Conservation (phyloP, 2,329 filamentous ascomycete species). For the Colletotrichum sojae region DNA sequence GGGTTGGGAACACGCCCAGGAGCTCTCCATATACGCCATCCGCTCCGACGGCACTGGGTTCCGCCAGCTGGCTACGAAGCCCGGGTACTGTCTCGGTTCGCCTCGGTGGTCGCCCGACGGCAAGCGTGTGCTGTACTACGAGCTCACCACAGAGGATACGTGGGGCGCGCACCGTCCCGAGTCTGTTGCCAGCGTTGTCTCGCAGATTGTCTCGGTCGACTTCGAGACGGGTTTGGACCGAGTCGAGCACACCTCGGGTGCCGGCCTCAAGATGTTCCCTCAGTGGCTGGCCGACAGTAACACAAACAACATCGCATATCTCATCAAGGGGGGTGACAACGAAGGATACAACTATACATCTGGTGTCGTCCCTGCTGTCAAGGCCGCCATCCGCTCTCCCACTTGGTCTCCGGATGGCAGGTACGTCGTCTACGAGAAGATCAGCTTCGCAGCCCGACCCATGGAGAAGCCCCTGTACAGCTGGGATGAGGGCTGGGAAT, state of each 20-base stretch:
- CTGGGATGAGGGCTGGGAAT: constrained; percentile 36
- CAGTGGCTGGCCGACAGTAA: constrained; percentile 6
- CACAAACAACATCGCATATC: constrained; percentile 17
- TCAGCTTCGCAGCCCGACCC: constrained; percentile 26
- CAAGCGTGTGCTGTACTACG: constrained; percentile 25
- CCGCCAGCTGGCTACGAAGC: constrained; percentile 12
- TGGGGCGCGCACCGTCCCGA: constrained; percentile 34
- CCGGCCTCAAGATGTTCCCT: constrained; percentile 29
- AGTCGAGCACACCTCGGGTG: constrained; percentile 24
- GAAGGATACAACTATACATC: constrained; percentile 33
- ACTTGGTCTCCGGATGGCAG: constrained; percentile 32
- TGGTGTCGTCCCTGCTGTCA: constrained; percentile 5
- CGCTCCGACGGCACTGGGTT: constrained; percentile 30
- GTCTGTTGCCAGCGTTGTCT: constrained; percentile 20
- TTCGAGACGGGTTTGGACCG: constrained; percentile 28
- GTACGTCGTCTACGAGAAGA: constrained; percentile 32
- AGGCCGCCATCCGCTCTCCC: constrained; percentile 28
- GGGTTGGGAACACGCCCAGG: constrained; percentile 30
- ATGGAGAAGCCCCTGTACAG: constrained; percentile 33
- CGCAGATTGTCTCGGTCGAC: constrained; percentile 32
- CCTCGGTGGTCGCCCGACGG: constrained; percentile 26
- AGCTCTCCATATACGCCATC: constrained; percentile 29
- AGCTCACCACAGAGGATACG: constrained; percentile 29
- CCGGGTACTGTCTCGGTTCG: constrained; percentile 31
- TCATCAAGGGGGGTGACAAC: constrained; percentile 29